Percentiles rank a stretch among this genome's conserved stretches.
Conservation (phyloP, 208 protist genomes). For the Eutreptiella sp. region DNA sequence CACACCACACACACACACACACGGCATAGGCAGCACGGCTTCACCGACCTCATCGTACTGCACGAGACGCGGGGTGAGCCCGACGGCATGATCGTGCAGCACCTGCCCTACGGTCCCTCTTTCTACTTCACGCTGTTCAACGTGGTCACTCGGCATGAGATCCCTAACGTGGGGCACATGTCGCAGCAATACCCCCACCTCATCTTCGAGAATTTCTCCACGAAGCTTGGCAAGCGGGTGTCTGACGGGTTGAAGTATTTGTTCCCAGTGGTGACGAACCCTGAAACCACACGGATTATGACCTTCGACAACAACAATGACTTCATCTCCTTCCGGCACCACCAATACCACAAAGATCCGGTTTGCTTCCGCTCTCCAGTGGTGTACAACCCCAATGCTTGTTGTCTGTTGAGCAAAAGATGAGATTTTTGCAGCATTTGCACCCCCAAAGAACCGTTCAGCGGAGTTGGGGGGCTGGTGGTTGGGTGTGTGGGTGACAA, state of each 20-base stretch:
- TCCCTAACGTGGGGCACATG: constrained; percentile 75
- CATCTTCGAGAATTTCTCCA: constrained; percentile 96
- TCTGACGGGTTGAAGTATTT: constrained; percentile 89
- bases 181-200: constrained; percentile 95
- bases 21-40: constrained; percentile 53
- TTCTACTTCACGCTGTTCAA: constrained; percentile 96
- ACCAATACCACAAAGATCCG: constrained; percentile 86
- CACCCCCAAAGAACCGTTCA: no score
- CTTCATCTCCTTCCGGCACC: constrained; percentile 97
- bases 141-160: constrained; percentile 93
- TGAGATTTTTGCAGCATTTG: no score
- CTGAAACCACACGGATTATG: constrained; percentile 86
- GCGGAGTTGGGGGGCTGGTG: no score
- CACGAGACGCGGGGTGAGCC: constrained; percentile 97
- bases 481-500: no score
- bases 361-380: no score
- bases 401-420: no score
- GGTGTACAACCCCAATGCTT: no score
- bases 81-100: constrained; percentile 92
- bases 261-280: constrained; percentile 94
- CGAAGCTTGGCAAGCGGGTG: constrained; percentile 87
- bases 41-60: constrained; percentile 97
- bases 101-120: constrained; percentile 97
- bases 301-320: constrained; percentile 98
- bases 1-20: no score